phyloP scores from a whole-genome alignment of 2,329 filamentous ascomycete species.

The Penicillium verrucosum region DNA sequence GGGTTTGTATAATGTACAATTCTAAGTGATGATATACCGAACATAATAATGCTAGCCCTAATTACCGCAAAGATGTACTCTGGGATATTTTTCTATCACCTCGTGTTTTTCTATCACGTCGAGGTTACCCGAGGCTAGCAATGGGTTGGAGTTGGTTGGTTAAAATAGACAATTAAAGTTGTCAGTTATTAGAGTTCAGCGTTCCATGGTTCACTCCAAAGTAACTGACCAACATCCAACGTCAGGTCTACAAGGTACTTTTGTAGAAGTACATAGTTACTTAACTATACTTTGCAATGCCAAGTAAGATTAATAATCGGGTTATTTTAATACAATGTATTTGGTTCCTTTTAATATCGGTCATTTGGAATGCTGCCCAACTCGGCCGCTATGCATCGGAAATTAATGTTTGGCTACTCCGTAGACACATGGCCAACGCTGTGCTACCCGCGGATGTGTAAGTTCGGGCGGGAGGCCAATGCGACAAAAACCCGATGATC shows the following conservation, averaged over 20 bases:
- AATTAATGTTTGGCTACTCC: conserved; percentile 9
- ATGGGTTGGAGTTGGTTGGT: background rate
- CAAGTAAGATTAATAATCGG: background rate
- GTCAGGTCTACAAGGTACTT: conserved; percentile 1
- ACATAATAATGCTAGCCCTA: background rate
- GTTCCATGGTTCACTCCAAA: conserved; percentile 10
- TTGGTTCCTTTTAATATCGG: background rate
- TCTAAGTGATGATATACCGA: background rate
- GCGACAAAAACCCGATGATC: conserved; percentile 1
- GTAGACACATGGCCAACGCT: conserved; percentile 10
- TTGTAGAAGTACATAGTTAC: background rate
- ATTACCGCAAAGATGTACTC: background rate
- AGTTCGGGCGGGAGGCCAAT: conserved; percentile 2
- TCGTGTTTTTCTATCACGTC: background rate
- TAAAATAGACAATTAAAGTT: conserved; percentile 7
- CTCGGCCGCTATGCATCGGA: background rate
- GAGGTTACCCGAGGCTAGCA: background rate
- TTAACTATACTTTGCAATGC: background rate
- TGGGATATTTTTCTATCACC: background rate
- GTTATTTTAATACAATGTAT: background rate
- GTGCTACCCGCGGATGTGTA: conserved; percentile 5
- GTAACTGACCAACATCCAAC: conserved; percentile 4
- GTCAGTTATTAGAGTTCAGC: conserved; percentile 5
- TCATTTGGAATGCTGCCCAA: conserved; percentile 8
- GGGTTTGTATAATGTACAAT: background rate